Conservation (phyloP, 768 basidiomycete species). For the Rubroboletus satanas region DNA sequence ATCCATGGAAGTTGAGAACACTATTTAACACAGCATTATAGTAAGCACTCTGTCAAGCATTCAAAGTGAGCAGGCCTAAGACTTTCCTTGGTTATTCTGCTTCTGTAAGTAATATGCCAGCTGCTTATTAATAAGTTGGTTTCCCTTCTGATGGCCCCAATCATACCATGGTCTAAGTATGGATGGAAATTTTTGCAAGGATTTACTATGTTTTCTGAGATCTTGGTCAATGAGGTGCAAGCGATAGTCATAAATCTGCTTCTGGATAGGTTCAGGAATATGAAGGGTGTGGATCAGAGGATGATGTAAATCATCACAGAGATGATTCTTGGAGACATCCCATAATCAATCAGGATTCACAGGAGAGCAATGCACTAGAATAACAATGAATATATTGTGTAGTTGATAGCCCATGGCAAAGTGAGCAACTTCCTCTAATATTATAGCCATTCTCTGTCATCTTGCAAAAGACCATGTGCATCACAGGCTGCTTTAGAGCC, state of each 20-base stretch:
- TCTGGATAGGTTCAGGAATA: not conserved
- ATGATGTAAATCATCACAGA: not conserved
- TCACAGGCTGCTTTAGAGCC: slow-evolving; percentile 39
- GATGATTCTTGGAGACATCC: not conserved
- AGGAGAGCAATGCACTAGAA: not conserved
- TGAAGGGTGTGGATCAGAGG: not conserved
- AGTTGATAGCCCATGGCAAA: not conserved
- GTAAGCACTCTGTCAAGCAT: slow-evolving; percentile 30
- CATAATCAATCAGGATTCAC: not conserved
- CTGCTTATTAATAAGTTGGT: not conserved
- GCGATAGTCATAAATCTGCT: not conserved
- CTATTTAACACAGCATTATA: not conserved
- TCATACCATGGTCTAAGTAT: not conserved
- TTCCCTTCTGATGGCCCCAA: not conserved
- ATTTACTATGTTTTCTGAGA: not conserved
- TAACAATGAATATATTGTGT: not conserved
- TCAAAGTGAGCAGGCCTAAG: not conserved
- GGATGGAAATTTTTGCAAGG: not conserved
- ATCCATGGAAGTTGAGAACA: not conserved
- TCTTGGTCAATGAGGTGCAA: not conserved
- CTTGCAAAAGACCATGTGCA: slow-evolving; percentile 37
- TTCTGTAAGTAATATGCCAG: not conserved
- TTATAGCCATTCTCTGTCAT: slow-evolving; percentile 41
- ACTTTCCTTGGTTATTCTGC: slow-evolving; percentile 25
- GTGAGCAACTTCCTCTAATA: slow-evolving; percentile 19